Evolutionary conservation across 1,284 basidiomycete species (phyloP), one percentile per base, ranked within the genome.

Genomic region (Pulveroboletus sp.): DNA sequence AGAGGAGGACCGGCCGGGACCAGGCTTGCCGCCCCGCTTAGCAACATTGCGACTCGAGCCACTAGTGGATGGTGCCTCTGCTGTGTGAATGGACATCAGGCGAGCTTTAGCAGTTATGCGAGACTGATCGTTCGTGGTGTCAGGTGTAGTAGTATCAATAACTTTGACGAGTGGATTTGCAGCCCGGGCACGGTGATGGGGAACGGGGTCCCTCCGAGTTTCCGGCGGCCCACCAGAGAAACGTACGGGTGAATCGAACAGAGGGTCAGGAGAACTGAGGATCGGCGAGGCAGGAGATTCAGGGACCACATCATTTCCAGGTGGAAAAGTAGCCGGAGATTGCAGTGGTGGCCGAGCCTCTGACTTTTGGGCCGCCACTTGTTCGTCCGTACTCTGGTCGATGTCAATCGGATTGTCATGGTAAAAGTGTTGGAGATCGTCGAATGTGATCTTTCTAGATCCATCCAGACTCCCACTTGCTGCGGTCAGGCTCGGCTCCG

Each of bases 151-250:
- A 43, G 76, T 67, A 50, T 83, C 79, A 6, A 77, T 66, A 53
- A 80, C 64, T 61, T 80, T 81, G 17, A 87, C 77, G 5, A 74
- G 73, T 19, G 85, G 82, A 29, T 83, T 82, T 11, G 75, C 73
- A 16, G 67, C 71, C 45, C 80, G 78, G 3, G 66, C 69, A 52
- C 78, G 77, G 64, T 83, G 83, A 3, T 70, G 66, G 39, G 81
- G 79, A 17, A 13, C 26, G 6, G 53, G 9, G 3, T 53, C 56
- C 32, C 16, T 48, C 26, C 51, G 56, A 49, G 4, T n/a, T 51
- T 63, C 59, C 6, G 46, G 42, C 10, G 36, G 21, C 48, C 54
- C 49, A 19, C 56, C 60, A 33, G 60, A 40, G 42, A 36, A 12
- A 21, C 21, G 43, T 24, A 58, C 47, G 8, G 67, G 58, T 12